These are phyloP conservation scores for Cercophora newfieldiana DNA, from an alignment of 495 filamentous ascomycete genomes.

Conservation along the genomic window DNA sequence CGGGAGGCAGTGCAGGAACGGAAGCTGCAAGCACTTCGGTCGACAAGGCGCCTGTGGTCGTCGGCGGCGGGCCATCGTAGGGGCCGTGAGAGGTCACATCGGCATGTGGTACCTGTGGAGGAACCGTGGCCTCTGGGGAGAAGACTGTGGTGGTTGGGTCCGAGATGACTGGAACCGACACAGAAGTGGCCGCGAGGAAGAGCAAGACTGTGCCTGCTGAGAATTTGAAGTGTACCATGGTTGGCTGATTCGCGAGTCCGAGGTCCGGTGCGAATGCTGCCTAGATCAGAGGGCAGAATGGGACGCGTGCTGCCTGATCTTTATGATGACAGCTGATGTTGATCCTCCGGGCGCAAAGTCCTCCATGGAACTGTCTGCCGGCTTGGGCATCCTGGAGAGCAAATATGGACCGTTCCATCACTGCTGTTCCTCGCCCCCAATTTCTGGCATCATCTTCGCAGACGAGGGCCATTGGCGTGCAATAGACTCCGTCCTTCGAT, in stretches of 20 bases:
- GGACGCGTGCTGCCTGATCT: neutral
- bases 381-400: neutral
- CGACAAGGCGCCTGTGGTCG: conserved; percentile 58
- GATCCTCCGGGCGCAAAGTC: neutral
- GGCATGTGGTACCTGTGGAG: conserved; percentile 30
- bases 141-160: conserved; percentile 38
- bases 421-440: neutral
- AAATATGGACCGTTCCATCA: neutral
- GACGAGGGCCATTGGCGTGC: neutral
- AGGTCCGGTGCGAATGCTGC: neutral
- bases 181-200: conserved; percentile 14
- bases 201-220: conserved; percentile 19
- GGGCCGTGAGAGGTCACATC: conserved; percentile 54
- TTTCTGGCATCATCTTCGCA: neutral
- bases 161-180: conserved; percentile 39
- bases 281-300: neutral
- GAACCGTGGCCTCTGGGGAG: conserved; percentile 25
- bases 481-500: too few relatives aligned
- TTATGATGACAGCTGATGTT: neutral
- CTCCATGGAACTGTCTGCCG: neutral
- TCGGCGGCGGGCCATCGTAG: conserved; percentile 58
- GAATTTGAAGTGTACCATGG: neutral
- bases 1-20: conserved; percentile 49
- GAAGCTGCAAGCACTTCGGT: conserved; percentile 49
- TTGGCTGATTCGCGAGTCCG: neutral